Evolutionary conservation across 495 filamentous ascomycete species (phyloP).

Genomic region (Margaritispora aquatica): DNA sequence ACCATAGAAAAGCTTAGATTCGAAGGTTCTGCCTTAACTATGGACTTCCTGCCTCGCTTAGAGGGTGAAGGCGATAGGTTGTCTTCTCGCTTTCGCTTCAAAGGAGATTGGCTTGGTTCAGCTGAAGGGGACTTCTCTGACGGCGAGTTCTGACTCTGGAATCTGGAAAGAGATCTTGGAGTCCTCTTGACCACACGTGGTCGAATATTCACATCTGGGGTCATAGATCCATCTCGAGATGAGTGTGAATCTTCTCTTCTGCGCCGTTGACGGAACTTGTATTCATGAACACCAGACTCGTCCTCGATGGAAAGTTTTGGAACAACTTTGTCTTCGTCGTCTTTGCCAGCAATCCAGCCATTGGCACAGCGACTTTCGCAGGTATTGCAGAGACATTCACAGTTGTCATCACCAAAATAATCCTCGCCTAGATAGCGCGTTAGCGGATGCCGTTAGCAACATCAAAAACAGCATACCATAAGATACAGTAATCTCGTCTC

Average conservation of each 20-base stretch:
- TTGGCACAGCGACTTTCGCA: constrained; percentile 74
- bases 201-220: constrained; percentile 23
- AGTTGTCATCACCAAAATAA: constrained; percentile 93
- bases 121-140: constrained; percentile 8
- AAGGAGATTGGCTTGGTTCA: background rate
- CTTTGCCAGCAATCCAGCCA: constrained; percentile 60
- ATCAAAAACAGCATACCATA: constrained; percentile 50
- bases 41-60: constrained; percentile 3
- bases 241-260: constrained; percentile 9
- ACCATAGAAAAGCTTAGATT: constrained; percentile 5
- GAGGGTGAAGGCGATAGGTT: background rate
- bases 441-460: background rate
- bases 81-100: constrained; percentile 12
- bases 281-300: constrained; percentile 4
- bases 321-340: constrained; percentile 1
- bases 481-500: constrained; percentile 91
- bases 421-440: constrained; percentile 45
- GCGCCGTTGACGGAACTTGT: constrained; percentile 19
- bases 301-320: constrained; percentile 24
- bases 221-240: constrained; percentile 20
- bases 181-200: constrained; percentile 18
- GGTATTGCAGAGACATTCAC: constrained; percentile 86
- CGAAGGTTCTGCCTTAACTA: constrained; percentile 10
- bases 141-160: constrained; percentile 13
- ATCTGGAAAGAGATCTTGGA: constrained; percentile 15